Evolutionary conservation across 768 basidiomycete species (phyloP).

Genomic region (Solioccasus polychromus): DNA sequence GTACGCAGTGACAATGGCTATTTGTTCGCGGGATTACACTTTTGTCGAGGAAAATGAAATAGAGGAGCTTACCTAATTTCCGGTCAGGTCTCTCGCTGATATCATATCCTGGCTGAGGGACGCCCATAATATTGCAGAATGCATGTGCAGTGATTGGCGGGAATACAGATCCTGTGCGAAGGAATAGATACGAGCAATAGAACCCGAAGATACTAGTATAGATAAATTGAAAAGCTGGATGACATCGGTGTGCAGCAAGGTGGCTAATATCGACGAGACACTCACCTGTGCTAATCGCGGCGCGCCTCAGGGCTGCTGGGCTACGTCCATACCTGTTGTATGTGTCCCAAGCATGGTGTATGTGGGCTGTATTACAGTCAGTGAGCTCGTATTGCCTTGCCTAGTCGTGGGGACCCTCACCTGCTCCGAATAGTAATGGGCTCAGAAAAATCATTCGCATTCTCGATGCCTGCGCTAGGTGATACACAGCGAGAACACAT

Average conservation of each 20-base stretch:
- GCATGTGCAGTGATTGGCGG: slow-evolving; percentile 79
- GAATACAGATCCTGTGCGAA: slow-evolving; percentile 79
- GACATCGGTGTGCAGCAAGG: slow-evolving; percentile 13
- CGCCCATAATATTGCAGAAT: slow-evolving; percentile 94
- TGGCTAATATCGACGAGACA: not conserved
- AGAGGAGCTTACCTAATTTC: slow-evolving; percentile 45
- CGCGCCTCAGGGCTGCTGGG: slow-evolving; percentile 56
- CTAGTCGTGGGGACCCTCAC: slow-evolving; percentile 40
- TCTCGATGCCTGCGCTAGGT: slow-evolving; percentile 57
- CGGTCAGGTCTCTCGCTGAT: slow-evolving; percentile 48
- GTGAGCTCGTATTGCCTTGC: slow-evolving; percentile 6
- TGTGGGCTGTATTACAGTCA: slow-evolving; percentile 59
- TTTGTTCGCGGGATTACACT: slow-evolving; percentile 11
- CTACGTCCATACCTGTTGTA: slow-evolving; percentile 76
- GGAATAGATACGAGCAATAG: slow-evolving; percentile 80
- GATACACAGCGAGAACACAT: slow-evolving; percentile 73
- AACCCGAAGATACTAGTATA: slow-evolving; percentile 96
- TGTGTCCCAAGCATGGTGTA: slow-evolving; percentile 88
- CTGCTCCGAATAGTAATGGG: slow-evolving; percentile 86
- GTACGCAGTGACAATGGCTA: slow-evolving; percentile 58
- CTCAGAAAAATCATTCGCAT: slow-evolving; percentile 70
- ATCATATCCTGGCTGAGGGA: slow-evolving; percentile 68
- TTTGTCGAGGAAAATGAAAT: slow-evolving; percentile 10
- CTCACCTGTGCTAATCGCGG: slow-evolving; percentile 56
- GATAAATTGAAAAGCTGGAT: slow-evolving; percentile 75